Percentiles rank a stretch among this genome's conserved stretches.
These are phyloP conservation scores for Quercus lobata DNA, from an alignment of 331 rosid species.

Conservation along the genomic window DNA sequence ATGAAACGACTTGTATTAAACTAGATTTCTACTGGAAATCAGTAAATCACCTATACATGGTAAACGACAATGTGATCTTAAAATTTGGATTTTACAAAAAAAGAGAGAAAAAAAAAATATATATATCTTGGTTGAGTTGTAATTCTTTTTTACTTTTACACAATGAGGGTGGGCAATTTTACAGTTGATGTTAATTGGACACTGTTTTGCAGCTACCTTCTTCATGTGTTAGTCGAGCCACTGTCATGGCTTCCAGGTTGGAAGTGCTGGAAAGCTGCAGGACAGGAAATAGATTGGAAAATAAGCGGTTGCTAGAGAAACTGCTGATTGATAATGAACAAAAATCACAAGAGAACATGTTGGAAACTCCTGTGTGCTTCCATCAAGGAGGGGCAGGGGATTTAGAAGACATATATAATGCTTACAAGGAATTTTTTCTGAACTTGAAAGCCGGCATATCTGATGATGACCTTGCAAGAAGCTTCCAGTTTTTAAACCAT, in stretches of 20 bases:
- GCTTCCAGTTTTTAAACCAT: slow-evolving; percentile 39
- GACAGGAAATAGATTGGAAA: slow-evolving; percentile 30
- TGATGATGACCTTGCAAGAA: slow-evolving; percentile 31
- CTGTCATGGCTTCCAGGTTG: slow-evolving; percentile 68
- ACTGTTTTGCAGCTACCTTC: slow-evolving; percentile 61
- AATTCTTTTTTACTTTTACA: not conserved
- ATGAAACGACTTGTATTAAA: not conserved
- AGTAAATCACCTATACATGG: not conserved
- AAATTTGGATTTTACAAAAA: not conserved
- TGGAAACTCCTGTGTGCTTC: slow-evolving; percentile 14
- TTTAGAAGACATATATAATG: slow-evolving; percentile 18
- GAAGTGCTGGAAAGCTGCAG: slow-evolving; percentile 55
- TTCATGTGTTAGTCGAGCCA: slow-evolving; percentile 62
- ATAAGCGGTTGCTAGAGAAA: slow-evolving; percentile 20
- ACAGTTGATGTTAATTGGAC: slow-evolving; percentile 3
- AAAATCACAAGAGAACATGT: slow-evolving; percentile 18
- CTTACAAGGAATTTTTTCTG: slow-evolving; percentile 44
- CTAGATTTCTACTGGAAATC: not conserved
- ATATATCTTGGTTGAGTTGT: not conserved
- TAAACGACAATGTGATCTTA: not conserved
- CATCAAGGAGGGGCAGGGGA: not conserved
- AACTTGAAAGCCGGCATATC: slow-evolving; percentile 45
- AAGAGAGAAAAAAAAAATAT: no score
- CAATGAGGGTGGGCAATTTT: not conserved
- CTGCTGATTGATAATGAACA: slow-evolving; percentile 19